Base-by-base conservation (phyloP, 1,139 yeast genomes). In the Saccharomyces hybrid region DNA sequence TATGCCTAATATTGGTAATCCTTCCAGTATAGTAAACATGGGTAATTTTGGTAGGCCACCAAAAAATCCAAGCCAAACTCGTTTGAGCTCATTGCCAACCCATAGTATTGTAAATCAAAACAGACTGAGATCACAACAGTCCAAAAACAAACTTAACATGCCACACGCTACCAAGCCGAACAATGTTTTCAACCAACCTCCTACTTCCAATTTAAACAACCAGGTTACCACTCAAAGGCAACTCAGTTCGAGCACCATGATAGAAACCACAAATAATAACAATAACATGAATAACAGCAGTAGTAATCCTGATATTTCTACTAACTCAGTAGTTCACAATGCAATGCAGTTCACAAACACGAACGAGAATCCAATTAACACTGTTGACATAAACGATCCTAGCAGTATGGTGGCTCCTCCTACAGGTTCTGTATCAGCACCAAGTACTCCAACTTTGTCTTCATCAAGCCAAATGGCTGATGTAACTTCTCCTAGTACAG, bases 1-100 rank as follows among this genome's bases (percentile, higher is more conserved):
- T 49, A 63, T 68, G 69, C 65, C 67, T 14, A 59, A 57, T 26
- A 51, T 70, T 25, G 69, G 71, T 11, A 64, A 62, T 55, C 70
- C 72, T 3, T 68, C 72, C 0, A 67, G 64, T 51, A 53, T 63
- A 23, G 23, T 20, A 20, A 60, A 59, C n/a, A 55, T 63, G 48
- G 52, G 54, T 31, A 61, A 59, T 41, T 61, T 52, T 51, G 55
- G 61, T 16, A 54, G 61, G 28, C 56, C 61, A 5, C 56, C 53
- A 23, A 50, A 52, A 11, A 49, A 52, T 49, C 51, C 41, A 3
- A 52, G 58, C 20, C 65, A 62, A 50, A 57, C 61, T 41, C 63
- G 65, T 48, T 52, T 63, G 27, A 63, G 61, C 49, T 63, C 68
- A 6, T 48, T 59, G 38, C 54, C 62, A 1, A 55, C 57, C 26